These are phyloP conservation scores for Hypoxylon sp. DNA, from an alignment of 2,329 filamentous ascomycete genomes.

Conservation along the genomic window DNA sequence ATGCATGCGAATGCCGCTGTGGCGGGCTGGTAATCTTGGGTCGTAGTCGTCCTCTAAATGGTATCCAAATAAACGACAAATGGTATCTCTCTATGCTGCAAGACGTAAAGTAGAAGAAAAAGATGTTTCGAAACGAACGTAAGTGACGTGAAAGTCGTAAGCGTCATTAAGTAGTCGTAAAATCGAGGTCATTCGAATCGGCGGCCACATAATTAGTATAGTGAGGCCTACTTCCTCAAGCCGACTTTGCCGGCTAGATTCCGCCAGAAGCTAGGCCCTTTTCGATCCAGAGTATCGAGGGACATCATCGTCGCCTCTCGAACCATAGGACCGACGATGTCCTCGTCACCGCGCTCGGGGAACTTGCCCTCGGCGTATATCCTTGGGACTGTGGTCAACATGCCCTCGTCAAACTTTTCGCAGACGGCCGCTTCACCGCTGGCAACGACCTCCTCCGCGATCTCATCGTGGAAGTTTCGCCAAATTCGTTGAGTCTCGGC, in stretches of 20 bases:
- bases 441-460: slow-evolving; percentile 68
- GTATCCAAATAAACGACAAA: slow-evolving; percentile 46
- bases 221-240: slow-evolving; percentile 46
- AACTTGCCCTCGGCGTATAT: slow-evolving; percentile 87
- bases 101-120: slow-evolving; percentile 41
- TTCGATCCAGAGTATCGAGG: slow-evolving; percentile 48
- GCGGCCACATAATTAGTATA: slow-evolving; percentile 18
- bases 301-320: slow-evolving; percentile 68
- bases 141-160: slow-evolving; percentile 49
- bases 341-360: slow-evolving; percentile 87
- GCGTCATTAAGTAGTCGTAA: slow-evolving; percentile 44
- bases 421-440: slow-evolving; percentile 58
- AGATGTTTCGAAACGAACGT: slow-evolving; percentile 42
- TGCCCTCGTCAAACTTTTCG: slow-evolving; percentile 67
- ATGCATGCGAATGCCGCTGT: slow-evolving; percentile 40
- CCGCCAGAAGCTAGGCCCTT: slow-evolving; percentile 54
- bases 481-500: slow-evolving; percentile 81
- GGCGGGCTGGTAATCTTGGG: slow-evolving; percentile 21
- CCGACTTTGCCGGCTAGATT: slow-evolving; percentile 54
- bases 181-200: slow-evolving; percentile 26
- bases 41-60: slow-evolving; percentile 43
- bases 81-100: slow-evolving; percentile 55
- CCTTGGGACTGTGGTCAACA: slow-evolving; percentile 76
- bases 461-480: slow-evolving; percentile 77
- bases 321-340: slow-evolving; percentile 94